Evolutionary conservation across 2,329 filamentous ascomycete genomes (phyloP), one percentile per base, ranked within the genome.

Genomic region (Neonectria hederae): DNA sequence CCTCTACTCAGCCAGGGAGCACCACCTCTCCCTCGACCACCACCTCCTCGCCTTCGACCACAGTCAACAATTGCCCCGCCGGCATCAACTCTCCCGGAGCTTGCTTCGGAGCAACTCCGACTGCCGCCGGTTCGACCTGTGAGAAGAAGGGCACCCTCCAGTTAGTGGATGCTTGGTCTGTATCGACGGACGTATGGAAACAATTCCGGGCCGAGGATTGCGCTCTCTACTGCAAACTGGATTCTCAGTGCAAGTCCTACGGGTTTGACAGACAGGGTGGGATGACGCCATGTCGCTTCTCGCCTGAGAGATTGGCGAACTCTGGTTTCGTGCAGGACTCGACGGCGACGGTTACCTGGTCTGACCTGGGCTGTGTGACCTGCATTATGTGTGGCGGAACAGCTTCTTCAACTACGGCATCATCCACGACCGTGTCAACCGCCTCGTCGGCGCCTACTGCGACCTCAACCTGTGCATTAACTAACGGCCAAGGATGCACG

Each of bases 171-270:
- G 43, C 67, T 5, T 69, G 61, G 5, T 57, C 45, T 3, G 38
- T 42, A 1, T 26, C 28, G 14, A 19, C 56, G 0, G 2, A 60
- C 0, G 58, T 51, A 11, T 58, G 38, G 2, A 43, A 59, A 2
- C 67, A 69, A 21, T 22, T 59, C 17, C 52, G 61, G 4, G 43
- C 62, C 4, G 67, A 67, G 53, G 67, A 69, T 14, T 69, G 67
- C 13, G 67, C 67, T 26, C 24, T 69, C 8, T 65, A 69, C 22
- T 69, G 67, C 22, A 62, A 65, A 13, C 55, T 51, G 1, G 55
- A 69, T 7, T 24, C 11, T 0, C n/a, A 35, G 4, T 69, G 67
- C 51, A 40, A 58, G 11, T 67, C 67, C 5, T 69, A 69, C 56
- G 65, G 55, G 4, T 67, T 65, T 11, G 65, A 65, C 4, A 43